Evolutionary conservation across 2,329 filamentous ascomycete genomes (phyloP).

Genomic region (Fusarium sp.): DNA sequence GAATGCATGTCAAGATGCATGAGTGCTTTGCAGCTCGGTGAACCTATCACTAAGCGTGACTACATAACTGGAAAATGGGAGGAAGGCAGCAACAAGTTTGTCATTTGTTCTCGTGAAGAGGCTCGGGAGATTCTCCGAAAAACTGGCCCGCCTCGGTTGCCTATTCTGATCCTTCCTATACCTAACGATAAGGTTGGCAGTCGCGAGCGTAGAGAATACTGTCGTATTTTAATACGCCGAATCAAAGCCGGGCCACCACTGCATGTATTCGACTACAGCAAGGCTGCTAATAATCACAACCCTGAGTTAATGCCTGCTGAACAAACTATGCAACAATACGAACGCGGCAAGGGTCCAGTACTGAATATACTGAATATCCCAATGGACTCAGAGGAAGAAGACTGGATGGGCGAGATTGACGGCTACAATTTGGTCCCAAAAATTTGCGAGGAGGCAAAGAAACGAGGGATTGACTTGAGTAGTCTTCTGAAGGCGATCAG

Average conservation of each 20-base stretch:
- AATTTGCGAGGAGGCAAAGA: background rate
- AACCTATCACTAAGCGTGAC: background rate
- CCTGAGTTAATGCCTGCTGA: background rate
- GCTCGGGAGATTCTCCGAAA: background rate
- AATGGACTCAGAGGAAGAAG: background rate
- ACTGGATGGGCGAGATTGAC: background rate
- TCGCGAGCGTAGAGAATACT: background rate
- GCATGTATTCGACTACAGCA: background rate
- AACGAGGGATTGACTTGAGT: background rate
- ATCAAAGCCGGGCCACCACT: background rate
- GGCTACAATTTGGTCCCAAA: background rate
- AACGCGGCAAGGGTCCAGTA: background rate
- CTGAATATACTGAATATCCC: background rate
- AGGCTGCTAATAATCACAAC: background rate
- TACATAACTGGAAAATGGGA: background rate
- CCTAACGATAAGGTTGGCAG: background rate
- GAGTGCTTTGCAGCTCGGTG: background rate
- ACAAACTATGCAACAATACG: background rate
- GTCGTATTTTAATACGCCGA: background rate
- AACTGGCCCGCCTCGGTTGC: background rate
- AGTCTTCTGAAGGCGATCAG: background rate
- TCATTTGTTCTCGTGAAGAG: background rate
- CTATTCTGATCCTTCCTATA: background rate
- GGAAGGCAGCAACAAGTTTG: background rate
- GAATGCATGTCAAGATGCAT: background rate